Evolutionary conservation across 1,139 yeast species (phyloP).

Genomic region (Yueomyces sp.): DNA sequence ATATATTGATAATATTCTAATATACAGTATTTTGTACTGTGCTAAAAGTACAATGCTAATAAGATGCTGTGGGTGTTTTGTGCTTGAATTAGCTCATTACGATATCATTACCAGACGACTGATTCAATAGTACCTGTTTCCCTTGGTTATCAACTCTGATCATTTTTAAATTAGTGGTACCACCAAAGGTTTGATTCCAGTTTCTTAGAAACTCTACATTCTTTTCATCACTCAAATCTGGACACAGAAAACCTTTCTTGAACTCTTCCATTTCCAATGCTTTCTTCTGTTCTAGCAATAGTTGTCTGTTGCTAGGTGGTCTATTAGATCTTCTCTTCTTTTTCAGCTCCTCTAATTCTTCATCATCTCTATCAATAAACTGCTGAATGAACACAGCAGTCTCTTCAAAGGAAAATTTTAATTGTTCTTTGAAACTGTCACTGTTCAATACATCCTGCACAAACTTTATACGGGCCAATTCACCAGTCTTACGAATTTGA

Average conservation of each 20-base stretch:
- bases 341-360: constrained; percentile 49
- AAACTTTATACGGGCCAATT: constrained; percentile 42
- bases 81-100: constrained; percentile 6
- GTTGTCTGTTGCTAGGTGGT: constrained; percentile 65
- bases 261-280: constrained; percentile 51
- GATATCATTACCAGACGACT: constrained; percentile 4
- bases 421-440: constrained; percentile 30
- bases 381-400: constrained; percentile 48
- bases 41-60: no score
- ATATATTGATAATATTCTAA: background rate
- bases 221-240: constrained; percentile 51
- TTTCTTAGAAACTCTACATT: constrained; percentile 47
- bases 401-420: constrained; percentile 40
- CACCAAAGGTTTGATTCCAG: constrained; percentile 82
- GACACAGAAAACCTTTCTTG: constrained; percentile 58
- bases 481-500: constrained; percentile 47
- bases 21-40: background rate
- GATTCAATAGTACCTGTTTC: constrained; percentile 9
- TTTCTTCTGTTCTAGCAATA: constrained; percentile 45
- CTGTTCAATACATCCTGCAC: constrained; percentile 51
- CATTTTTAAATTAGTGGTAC: constrained; percentile 48
- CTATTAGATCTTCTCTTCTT: constrained; percentile 71
- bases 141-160: constrained; percentile 17
- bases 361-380: constrained; percentile 59
- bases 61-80: background rate